phyloP scores from a whole-genome alignment of 257 asterid genomes.

The Solanum medicagineum region DNA sequence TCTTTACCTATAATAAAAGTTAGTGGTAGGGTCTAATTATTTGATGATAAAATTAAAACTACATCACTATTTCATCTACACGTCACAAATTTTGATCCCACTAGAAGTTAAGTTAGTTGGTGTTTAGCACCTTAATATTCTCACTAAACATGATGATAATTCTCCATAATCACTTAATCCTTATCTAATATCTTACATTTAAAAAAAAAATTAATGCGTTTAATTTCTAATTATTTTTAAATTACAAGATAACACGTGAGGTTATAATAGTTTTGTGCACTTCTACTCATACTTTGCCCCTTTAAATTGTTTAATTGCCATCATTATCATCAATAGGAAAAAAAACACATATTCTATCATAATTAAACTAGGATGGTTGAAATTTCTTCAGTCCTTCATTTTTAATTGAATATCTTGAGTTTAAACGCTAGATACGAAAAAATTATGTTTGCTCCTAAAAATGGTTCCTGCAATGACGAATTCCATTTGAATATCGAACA shows the following conservation, averaged over 20 bases:
- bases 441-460: too few relatives aligned
- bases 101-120: conserved; percentile 17
- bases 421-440: too few relatives aligned
- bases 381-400: background rate
- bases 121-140: background rate
- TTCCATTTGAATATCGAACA: too few relatives aligned
- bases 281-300: background rate
- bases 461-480: too few relatives aligned
- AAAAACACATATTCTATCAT: background rate
- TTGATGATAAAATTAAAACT: background rate
- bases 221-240: background rate
- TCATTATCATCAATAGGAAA: background rate
- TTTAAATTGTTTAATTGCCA: background rate
- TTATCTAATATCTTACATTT: background rate
- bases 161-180: background rate
- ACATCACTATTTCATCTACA: background rate
- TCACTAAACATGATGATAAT: conserved; percentile 14
- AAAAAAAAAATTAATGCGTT: background rate
- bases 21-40: conserved; percentile 15
- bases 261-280: background rate
- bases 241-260: background rate
- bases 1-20: background rate
- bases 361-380: background rate
- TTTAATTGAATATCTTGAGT: accelerated
- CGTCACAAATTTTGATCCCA: background rate